Evolutionary conservation across 495 filamentous ascomycete species (phyloP).

Genomic region (Neurospora terricola): DNA sequence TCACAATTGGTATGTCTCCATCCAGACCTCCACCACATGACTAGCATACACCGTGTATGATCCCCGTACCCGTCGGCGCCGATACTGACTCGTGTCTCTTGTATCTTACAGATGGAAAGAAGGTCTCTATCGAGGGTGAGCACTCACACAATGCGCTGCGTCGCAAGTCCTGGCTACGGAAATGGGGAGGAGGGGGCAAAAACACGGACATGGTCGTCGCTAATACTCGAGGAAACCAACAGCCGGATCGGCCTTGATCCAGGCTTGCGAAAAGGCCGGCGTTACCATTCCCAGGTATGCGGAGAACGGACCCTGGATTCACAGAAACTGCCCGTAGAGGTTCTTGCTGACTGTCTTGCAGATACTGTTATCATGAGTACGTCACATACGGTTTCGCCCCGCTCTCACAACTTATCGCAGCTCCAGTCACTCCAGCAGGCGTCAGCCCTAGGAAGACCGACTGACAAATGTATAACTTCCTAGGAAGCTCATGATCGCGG

Average conservation of each 20-base stretch:
- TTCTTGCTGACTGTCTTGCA: constrained; percentile 35
- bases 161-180: background rate
- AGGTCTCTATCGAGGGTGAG: constrained; percentile 86
- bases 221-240: constrained; percentile 16
- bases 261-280: constrained; percentile 97
- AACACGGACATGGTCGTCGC: constrained; percentile 4
- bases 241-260: constrained; percentile 90
- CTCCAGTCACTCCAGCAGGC: constrained; percentile 6
- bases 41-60: background rate
- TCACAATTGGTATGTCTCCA: constrained; percentile 69
- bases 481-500: constrained; percentile 95
- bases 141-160: background rate
- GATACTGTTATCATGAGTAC: constrained; percentile 99
- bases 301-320: background rate
- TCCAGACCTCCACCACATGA: background rate
- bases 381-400: constrained; percentile 12
- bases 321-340: background rate
- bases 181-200: background rate
- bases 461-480: constrained; percentile 25
- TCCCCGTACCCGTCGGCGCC: constrained; percentile 2
- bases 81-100: constrained; percentile 18
- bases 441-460: background rate
- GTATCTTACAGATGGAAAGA: constrained; percentile 71
- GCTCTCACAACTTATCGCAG: background rate
- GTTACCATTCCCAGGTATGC: constrained; percentile 72